These are phyloP conservation scores for Citrus unshiu DNA, from an alignment of 345 rosid species.

Conservation along the genomic window DNA sequence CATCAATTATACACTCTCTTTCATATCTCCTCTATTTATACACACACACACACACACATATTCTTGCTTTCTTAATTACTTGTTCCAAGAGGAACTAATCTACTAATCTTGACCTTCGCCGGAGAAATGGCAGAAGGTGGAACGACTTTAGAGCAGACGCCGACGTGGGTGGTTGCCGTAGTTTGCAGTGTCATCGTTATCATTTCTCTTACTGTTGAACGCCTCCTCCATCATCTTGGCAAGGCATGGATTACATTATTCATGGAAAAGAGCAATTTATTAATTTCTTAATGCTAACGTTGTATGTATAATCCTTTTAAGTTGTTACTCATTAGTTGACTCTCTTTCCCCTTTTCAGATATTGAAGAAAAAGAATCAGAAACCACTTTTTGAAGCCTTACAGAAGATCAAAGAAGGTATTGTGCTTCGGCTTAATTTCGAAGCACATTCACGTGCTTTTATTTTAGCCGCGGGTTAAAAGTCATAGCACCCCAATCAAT, in stretches of 20 bases:
- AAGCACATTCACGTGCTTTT: not conserved
- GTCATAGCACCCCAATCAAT: too few relatives aligned
- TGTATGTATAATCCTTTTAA: too few relatives aligned
- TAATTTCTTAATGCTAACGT: too few relatives aligned
- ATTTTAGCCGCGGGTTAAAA: not conserved
- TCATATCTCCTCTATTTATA: not conserved
- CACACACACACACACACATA: too few relatives aligned
- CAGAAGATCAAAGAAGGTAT: slow-evolving; percentile 83
- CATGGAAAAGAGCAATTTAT: not conserved
- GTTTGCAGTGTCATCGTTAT: slow-evolving; percentile 76
- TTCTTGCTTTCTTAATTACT: not conserved
- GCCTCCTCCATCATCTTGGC: slow-evolving; percentile 65
- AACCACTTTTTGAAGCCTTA: slow-evolving; percentile 68
- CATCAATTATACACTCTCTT: not conserved
- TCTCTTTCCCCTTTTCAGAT: slow-evolving; percentile 28
- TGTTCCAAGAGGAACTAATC: too few relatives aligned
- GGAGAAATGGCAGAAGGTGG: slow-evolving; percentile 54
- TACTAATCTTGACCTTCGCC: too few relatives aligned
- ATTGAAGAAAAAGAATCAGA: slow-evolving; percentile 59
- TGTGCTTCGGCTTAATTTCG: not conserved
- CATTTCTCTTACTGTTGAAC: slow-evolving; percentile 65
- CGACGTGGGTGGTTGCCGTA: slow-evolving; percentile 83
- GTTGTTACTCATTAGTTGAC: not conserved
- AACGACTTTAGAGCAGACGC: slow-evolving; percentile 59
- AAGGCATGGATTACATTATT: slow-evolving; percentile 37